A percentile compares a stretch with the other conserved stretches of the same genome.
phyloP scores from a whole-genome alignment of 2,329 filamentous ascomycete genomes.

The Ustilaginoidea virens region DNA sequence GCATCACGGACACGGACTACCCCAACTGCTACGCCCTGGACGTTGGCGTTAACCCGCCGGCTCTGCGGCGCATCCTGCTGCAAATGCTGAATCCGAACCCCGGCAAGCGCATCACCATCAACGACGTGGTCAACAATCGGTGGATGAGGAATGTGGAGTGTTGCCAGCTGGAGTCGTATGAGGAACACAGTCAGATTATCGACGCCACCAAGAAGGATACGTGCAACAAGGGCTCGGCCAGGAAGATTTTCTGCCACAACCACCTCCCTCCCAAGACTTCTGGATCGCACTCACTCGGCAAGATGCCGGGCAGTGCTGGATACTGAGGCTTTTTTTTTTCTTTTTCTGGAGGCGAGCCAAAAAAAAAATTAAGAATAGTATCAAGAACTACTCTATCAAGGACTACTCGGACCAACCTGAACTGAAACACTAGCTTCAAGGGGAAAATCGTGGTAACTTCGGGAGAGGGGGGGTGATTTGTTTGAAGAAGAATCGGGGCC shows the following conservation, averaged over 20 bases:
- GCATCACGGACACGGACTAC: conserved; percentile 42
- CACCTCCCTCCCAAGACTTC: conserved; percentile 34
- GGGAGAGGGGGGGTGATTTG: too few relatives aligned
- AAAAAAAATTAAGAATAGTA: too few relatives aligned
- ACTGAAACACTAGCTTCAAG: too few relatives aligned
- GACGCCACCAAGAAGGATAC: conserved; percentile 43
- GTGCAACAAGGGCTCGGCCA: conserved; percentile 22
- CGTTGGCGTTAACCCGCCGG: conserved; percentile 45
- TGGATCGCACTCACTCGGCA: conserved; percentile 32
- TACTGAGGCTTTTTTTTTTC: too few relatives aligned
- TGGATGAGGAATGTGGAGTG: conserved; percentile 65
- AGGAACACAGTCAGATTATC: conserved; percentile 44
- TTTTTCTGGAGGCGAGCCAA: too few relatives aligned
- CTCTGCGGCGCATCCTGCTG: conserved; percentile 55
- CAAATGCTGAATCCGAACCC: conserved; percentile 77
- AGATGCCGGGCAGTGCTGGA: conserved; percentile 39
- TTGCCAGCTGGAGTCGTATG: conserved; percentile 58
- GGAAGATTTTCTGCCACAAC: conserved; percentile 43
- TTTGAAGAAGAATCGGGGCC: too few relatives aligned
- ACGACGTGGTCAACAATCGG: conserved; percentile 52
- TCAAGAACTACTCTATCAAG: too few relatives aligned
- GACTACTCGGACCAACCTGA: too few relatives aligned
- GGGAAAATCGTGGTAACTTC: too few relatives aligned
- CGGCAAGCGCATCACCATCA: conserved; percentile 50
- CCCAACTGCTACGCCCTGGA: conserved; percentile 54